A percentile compares a stretch with the other conserved stretches of the same genome.
phyloP scores from a whole-genome alignment of 768 basidiomycete species.

The Phanerodontia chrysosporium region DNA sequence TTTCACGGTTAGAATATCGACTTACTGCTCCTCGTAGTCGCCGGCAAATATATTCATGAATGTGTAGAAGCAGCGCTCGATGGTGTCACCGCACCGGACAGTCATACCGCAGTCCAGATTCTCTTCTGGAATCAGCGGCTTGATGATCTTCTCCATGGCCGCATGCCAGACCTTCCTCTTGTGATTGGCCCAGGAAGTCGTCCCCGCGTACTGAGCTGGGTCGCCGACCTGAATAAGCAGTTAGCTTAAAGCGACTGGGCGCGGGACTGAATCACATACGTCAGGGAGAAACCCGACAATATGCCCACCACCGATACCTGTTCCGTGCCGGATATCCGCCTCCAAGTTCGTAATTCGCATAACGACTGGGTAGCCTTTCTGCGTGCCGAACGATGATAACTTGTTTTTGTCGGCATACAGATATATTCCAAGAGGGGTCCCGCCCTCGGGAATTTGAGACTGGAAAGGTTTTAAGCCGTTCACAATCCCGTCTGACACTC shows the following conservation, averaged over 20 bases:
- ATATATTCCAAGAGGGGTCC: neutral
- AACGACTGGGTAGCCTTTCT: conserved; percentile 18
- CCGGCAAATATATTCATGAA: conserved; percentile 20
- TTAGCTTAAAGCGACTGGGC: neutral
- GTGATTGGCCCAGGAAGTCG: conserved; percentile 14
- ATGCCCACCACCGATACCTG: conserved; percentile 14
- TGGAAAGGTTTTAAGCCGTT: neutral
- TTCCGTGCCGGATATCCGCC: conserved; percentile 12
- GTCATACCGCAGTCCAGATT: conserved; percentile 8
- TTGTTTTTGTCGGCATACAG: conserved; percentile 21
- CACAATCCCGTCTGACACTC: neutral
- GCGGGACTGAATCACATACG: conserved; percentile 9
- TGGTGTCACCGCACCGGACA: conserved; percentile 9
- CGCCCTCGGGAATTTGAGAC: neutral
- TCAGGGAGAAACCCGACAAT: conserved; percentile 25
- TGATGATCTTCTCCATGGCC: conserved; percentile 12
- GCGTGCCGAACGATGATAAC: conserved; percentile 15
- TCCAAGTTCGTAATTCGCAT: conserved; percentile 16
- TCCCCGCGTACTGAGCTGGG: neutral
- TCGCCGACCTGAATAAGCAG: neutral
- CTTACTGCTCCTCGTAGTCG: conserved; percentile 28
- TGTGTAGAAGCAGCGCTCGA: conserved; percentile 13
- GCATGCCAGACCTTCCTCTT: conserved; percentile 22
- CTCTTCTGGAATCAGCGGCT: conserved; percentile 1
- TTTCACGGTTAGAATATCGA: neutral